A percentile compares a stretch with the other conserved stretches of the same genome.
phyloP scores from a whole-genome alignment of 129 eudicot genomes.

The Heracleum sosnowskyi region DNA sequence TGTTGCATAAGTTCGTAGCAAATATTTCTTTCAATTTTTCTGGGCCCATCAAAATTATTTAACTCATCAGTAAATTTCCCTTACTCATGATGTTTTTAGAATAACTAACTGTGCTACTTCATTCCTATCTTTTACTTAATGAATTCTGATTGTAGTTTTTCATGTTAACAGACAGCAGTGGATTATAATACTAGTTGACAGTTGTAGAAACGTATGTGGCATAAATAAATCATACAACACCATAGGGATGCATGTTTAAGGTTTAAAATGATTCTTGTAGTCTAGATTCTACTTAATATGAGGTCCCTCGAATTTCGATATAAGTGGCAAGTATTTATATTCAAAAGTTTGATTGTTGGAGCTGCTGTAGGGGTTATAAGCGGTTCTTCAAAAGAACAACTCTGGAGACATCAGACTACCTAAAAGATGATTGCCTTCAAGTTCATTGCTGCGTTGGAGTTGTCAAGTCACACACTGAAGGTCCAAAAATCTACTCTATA shows the following conservation, averaged over 20 bases:
- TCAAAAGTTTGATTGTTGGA: conserved; percentile 8
- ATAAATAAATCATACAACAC: neutral
- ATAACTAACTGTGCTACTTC: neutral
- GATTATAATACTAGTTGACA: neutral
- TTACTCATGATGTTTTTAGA: neutral
- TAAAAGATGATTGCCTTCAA: conserved; percentile 82
- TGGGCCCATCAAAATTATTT: neutral
- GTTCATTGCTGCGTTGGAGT: conserved; percentile 90
- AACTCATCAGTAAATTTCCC: neutral
- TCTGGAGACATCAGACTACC: conserved; percentile 75
- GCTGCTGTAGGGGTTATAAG: conserved; percentile 75
- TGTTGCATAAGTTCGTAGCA: neutral
- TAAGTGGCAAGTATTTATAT: neutral
- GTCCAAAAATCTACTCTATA: conserved; percentile 68
- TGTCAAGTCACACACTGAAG: conserved; percentile 67
- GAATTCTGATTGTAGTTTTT: neutral
- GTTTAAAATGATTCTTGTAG: neutral
- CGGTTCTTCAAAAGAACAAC: conserved; percentile 58
- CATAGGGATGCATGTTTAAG: neutral
- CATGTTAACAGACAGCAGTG: neutral
- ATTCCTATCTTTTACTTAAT: neutral
- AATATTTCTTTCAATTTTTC: neutral
- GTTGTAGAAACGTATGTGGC: neutral
- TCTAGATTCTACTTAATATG: neutral
- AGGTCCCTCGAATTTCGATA: neutral